Conservation (phyloP, 352 stramenopile genomes). For the Phytophthora meadii region DNA sequence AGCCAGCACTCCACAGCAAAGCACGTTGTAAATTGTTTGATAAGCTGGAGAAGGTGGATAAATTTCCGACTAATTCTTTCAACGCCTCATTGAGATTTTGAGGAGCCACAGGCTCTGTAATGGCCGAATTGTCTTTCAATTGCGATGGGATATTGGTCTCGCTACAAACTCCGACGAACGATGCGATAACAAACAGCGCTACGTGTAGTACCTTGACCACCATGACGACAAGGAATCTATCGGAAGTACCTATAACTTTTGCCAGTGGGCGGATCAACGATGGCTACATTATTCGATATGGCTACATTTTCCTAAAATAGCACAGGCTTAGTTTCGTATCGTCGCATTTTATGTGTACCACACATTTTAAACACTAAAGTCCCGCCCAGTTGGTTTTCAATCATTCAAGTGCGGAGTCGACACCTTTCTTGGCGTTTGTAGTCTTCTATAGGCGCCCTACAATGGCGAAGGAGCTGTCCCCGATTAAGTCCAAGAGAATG, state of each 20-base stretch:
- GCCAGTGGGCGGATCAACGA: too few species aligned
- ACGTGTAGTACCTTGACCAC: too few species aligned
- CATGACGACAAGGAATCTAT: too few species aligned
- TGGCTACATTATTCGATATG: neutral
- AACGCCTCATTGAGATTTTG: neutral
- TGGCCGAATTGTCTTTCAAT: neutral
- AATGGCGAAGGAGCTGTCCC: constrained; percentile 71
- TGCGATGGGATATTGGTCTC: too few species aligned
- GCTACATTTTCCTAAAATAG: constrained; percentile 7
- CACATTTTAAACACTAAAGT: constrained; percentile 5
- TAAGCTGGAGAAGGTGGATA: neutral
- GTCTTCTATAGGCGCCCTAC: neutral
- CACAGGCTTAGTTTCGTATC: neutral
- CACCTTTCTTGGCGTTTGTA: too few species aligned
- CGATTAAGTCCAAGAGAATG: constrained; percentile 87
- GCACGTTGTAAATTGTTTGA: constrained; percentile 26
- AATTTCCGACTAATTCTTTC: neutral
- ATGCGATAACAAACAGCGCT: too few species aligned
- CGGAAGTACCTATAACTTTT: too few species aligned
- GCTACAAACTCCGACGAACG: too few species aligned
- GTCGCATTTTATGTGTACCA: constrained; percentile 22
- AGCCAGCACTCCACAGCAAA: constrained; percentile 38
- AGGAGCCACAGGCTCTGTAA: neutral
- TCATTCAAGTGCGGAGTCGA: too few species aligned
- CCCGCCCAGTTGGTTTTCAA: constrained; percentile 13